Evolutionary conservation across 176 grass and related monocot genomes (phyloP).

Genomic region (Luzula sylvatica): DNA sequence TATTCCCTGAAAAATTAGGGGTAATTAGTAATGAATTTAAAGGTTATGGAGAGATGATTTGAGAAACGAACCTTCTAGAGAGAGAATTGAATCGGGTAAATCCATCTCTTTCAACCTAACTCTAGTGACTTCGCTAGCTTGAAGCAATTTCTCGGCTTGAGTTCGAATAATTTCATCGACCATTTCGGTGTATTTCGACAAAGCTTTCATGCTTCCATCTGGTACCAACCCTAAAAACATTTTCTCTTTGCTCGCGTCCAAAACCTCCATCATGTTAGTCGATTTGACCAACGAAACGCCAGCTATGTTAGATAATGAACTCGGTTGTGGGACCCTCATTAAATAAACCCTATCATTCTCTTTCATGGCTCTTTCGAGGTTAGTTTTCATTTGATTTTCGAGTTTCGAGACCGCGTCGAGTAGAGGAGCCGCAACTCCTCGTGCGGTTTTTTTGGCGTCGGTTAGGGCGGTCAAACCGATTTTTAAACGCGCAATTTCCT

Average conservation of each 20-base stretch:
- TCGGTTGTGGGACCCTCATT: conserved; percentile 80
- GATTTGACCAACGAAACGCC: conserved; percentile 81
- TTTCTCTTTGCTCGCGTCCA: conserved; percentile 93
- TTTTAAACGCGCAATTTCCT: conserved; percentile 87
- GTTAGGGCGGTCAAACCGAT: conserved; percentile 70
- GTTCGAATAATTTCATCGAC: conserved; percentile 86
- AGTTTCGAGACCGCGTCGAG: conserved; percentile 73
- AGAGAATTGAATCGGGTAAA: conserved; percentile 91
- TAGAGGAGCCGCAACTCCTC: conserved; percentile 71
- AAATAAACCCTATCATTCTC: conserved; percentile 97
- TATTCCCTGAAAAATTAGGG: conserved; percentile 32
- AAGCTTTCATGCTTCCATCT: conserved; percentile 89
- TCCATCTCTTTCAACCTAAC: conserved; percentile 98
- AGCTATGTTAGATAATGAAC: conserved; percentile 54
- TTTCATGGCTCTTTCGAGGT: conserved; percentile 79
- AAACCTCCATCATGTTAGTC: conserved; percentile 52
- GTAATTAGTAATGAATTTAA: not conserved
- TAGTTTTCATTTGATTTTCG: conserved; percentile 71
- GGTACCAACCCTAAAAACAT: conserved; percentile 87
- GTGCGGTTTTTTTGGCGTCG: conserved; percentile 80
- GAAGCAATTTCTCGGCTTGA: conserved; percentile 93
- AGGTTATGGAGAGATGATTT: not conserved
- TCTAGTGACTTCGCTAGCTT: conserved; percentile 93
- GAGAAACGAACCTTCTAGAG: conserved; percentile 49
- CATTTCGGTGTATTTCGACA: conserved; percentile 98